Evolutionary conservation across 352 stramenopile species (phyloP).

Genomic region (Pythium sukuiense): DNA sequence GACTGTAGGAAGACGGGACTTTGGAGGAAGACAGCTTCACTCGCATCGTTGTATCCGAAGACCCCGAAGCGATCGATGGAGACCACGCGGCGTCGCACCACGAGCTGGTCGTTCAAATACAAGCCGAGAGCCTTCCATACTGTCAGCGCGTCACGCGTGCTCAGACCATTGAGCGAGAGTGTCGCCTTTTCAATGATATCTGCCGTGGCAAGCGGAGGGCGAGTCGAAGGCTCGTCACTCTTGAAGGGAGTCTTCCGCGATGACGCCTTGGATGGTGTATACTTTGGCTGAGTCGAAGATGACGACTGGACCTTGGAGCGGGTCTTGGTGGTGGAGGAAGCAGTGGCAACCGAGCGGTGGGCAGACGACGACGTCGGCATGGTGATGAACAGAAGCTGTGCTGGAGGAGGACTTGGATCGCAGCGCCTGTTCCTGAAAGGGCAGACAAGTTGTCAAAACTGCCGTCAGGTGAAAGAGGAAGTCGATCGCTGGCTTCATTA

Average conservation of each 20-base stretch:
- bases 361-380: constrained; percentile 7
- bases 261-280: not conserved
- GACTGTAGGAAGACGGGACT: constrained; percentile 42
- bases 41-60: constrained; percentile 38
- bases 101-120: constrained; percentile 37
- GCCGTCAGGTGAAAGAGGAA: not conserved
- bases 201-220: constrained; percentile 26
- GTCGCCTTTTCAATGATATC: constrained; percentile 48
- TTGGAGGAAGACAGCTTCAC: constrained; percentile 43
- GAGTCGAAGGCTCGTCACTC: constrained; percentile 5
- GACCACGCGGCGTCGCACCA: constrained; percentile 25
- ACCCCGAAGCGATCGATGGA: constrained; percentile 38
- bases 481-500: not conserved
- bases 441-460: not conserved
- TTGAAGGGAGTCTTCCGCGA: not conserved
- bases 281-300: constrained; percentile 1
- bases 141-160: constrained; percentile 29
- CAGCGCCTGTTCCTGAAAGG: constrained; percentile 2
- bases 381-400: not conserved
- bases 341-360: not conserved
- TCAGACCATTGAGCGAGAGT: constrained; percentile 35
- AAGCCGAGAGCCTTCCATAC: constrained; percentile 45
- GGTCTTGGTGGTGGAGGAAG: not conserved
- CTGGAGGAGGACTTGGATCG: not conserved
- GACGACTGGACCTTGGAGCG: not conserved